Evolutionary conservation across 2,329 filamentous ascomycete species (phyloP).

Genomic region (Ophiostoma sp.): DNA sequence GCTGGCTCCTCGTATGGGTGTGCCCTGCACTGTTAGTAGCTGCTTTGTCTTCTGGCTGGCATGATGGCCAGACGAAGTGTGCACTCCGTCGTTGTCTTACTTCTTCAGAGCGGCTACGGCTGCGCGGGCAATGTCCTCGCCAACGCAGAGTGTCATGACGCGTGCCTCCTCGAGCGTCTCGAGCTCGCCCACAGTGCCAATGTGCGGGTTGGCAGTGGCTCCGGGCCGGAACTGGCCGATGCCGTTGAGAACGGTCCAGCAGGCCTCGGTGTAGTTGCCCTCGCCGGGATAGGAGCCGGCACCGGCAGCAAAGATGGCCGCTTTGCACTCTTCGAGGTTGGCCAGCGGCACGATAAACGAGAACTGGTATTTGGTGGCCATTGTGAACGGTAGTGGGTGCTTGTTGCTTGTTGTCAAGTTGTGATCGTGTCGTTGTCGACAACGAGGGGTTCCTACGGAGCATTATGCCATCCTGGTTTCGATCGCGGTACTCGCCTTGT

Average conservation of each 20-base stretch:
- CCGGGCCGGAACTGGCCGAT: constrained; percentile 61
- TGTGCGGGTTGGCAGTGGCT: constrained; percentile 54
- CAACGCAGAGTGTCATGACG: constrained; percentile 58
- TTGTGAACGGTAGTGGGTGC: background rate
- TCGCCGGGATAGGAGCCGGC: constrained; percentile 42
- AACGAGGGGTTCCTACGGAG: too few relatives aligned
- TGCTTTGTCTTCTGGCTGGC: background rate
- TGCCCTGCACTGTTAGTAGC: constrained; percentile 33
- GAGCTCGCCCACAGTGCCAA: constrained; percentile 48
- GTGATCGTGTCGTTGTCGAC: background rate
- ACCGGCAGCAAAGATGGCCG: constrained; percentile 53
- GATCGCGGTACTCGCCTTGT: too few relatives aligned
- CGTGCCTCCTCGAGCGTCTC: constrained; percentile 56
- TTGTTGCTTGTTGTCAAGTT: background rate
- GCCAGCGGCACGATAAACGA: constrained; percentile 23
- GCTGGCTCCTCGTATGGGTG: constrained; percentile 51
- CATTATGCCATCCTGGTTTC: too few relatives aligned
- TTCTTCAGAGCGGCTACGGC: constrained; percentile 60
- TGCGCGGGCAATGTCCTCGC: constrained; percentile 49
- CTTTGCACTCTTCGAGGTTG: constrained; percentile 46
- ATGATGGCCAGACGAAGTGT: too few relatives aligned
- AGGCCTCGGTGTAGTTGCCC: constrained; percentile 51
- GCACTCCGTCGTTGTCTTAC: constrained; percentile 35
- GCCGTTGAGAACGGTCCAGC: constrained; percentile 45
- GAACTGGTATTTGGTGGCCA: constrained; percentile 19